Base-by-base conservation (phyloP, 192 early-diverging fungal genomes). In the Coemansia sp. region DNA sequence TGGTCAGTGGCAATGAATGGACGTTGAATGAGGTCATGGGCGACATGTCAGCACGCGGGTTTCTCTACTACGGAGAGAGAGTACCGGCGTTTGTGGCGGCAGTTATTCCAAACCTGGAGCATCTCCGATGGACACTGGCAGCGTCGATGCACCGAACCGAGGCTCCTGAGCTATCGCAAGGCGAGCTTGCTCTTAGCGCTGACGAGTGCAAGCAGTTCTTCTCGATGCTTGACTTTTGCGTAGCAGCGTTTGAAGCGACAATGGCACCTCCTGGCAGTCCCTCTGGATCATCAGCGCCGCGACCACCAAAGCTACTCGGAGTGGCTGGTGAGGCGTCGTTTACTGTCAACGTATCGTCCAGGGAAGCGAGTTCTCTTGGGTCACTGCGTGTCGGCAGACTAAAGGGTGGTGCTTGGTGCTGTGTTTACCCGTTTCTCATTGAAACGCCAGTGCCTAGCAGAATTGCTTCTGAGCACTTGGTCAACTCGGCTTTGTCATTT, bases 31-130 rank as follows among this genome's bases (percentile, higher is more conserved):
- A 75, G 0, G 63, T 80, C 45, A 59, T 71, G 35, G 30, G 61
- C 38, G 43, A 45, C 3, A 30, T 62, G 30, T 60, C 78, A 15
- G 18, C 59, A 3, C 65, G 73, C 20, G 53, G 35, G 68, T 68
- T 53, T 9, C 62, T 80, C 7, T 75, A 75, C 64, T 66, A 80
- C 18, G 78, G 78, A 0, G 78, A 80, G 30, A 32, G 35, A 13
- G 69, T 62, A 1, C 55, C 56, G 7, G 78, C 73, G 16, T 75
- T 72, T 61, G 35, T 80, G 10, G 62, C 74, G 6, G 69, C 69
- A 12, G 53, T 67, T 3, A 55, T 80, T 67, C 67, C 78, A 30
- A 80, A 80, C 61, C 62, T 71, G 22, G 77, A 80, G 64, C 73
- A 74, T 34, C 49, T 74, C 39, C 72, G 77, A 12, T 61, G 69